phyloP scores from a whole-genome alignment of 176 grass and related monocot species.

The Oryza nivara region DNA sequence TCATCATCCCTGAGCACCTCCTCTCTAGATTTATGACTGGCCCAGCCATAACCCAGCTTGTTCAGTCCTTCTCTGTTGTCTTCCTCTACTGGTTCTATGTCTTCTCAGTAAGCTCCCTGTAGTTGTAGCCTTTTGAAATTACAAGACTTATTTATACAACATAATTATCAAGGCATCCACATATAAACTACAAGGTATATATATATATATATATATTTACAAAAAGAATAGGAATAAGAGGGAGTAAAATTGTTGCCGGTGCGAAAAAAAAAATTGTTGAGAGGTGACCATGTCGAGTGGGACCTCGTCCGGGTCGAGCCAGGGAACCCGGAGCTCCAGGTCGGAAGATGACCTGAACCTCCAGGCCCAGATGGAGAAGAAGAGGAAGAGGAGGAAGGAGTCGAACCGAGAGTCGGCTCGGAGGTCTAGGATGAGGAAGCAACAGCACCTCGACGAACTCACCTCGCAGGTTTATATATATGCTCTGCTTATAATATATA shows the following conservation, averaged over 20 bases:
- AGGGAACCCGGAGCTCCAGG: background rate
- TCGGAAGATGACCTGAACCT: constrained; percentile 37
- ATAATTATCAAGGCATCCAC: constrained; percentile 33
- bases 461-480: constrained; percentile 42
- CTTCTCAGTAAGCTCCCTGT: constrained; percentile 66
- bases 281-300: constrained; percentile 64
- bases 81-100: constrained; percentile 99
- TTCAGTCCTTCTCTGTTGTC: constrained; percentile 98
- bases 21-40: constrained; percentile 82
- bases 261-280: background rate
- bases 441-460: constrained; percentile 74
- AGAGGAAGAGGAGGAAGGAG: constrained; percentile 71
- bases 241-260: constrained; percentile 4
- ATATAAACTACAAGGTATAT: constrained; percentile 14
- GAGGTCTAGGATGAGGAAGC: constrained; percentile 75
- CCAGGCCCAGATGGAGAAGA: constrained; percentile 50
- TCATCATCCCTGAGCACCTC: constrained; percentile 60
- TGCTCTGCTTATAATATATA: background rate
- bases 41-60: constrained; percentile 64
- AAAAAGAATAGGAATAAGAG: constrained; percentile 26
- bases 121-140: constrained; percentile 1
- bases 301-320: constrained; percentile 43
- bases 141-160: background rate
- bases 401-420: constrained; percentile 90
- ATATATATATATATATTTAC: constrained; percentile 9